A percentile compares a stretch with the other conserved stretches of the same genome.
Conservation (phyloP, 2,329 filamentous ascomycete species). For the Herpomyces periplanetae region DNA sequence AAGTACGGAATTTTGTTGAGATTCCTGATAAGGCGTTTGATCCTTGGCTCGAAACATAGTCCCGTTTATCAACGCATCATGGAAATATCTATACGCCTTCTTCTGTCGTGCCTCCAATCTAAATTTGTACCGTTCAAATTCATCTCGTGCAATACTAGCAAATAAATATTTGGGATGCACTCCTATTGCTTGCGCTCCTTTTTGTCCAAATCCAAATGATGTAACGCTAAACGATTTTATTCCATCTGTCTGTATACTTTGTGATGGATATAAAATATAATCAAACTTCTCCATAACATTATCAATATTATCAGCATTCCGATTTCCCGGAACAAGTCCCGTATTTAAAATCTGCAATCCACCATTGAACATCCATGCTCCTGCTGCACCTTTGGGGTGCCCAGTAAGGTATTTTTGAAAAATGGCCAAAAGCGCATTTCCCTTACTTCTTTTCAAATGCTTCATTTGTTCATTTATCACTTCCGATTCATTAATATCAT, state of each 20-base stretch:
- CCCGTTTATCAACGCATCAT: slow-evolving; percentile 94
- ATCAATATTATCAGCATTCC: slow-evolving; percentile 90
- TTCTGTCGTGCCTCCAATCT: slow-evolving; percentile 84
- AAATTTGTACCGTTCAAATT: slow-evolving; percentile 38
- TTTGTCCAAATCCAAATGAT: slow-evolving; percentile 95
- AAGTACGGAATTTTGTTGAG: slow-evolving; percentile 51
- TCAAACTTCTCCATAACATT: slow-evolving; percentile 89
- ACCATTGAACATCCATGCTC: slow-evolving; percentile 98
- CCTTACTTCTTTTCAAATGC: slow-evolving; percentile 77
- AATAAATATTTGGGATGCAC: slow-evolving; percentile 87
- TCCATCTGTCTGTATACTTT: slow-evolving; percentile 78
- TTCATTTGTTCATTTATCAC: slow-evolving; percentile 85
- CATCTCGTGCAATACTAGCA: slow-evolving; percentile 54
- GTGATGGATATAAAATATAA: slow-evolving; percentile 83
- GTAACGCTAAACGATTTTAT: slow-evolving; percentile 96
- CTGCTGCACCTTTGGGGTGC: slow-evolving; percentile 92
- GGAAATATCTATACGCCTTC: slow-evolving; percentile 95
- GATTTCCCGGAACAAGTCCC: slow-evolving; percentile 76
- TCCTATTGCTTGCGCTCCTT: slow-evolving; percentile 86
- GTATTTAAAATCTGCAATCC: slow-evolving; percentile 78
- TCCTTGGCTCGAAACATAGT: slow-evolving; percentile 82
- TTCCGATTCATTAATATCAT: slow-evolving; percentile 97
- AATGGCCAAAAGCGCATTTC: slow-evolving; percentile 74
- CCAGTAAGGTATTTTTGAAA: slow-evolving; percentile 98
- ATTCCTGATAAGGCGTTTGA: slow-evolving; percentile 55